Percentiles rank a stretch among this genome's conserved stretches.
Conservation (phyloP, 768 basidiomycete genomes). For the Fomitopsis serialis region DNA sequence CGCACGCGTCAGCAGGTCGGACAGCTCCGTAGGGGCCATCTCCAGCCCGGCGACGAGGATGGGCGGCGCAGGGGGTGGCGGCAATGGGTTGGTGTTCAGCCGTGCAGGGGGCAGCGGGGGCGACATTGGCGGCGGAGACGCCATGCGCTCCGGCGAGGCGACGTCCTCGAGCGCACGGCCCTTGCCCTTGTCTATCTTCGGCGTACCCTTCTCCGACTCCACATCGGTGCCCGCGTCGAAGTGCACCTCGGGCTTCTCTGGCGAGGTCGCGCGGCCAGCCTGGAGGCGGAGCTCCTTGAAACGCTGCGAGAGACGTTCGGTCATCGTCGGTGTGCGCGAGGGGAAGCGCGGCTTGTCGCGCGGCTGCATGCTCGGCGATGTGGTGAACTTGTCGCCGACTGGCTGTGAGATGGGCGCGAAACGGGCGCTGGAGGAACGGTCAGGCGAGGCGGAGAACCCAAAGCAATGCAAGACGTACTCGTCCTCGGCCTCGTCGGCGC, state of each 20-base stretch:
- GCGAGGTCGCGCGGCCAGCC: conserved; percentile 20
- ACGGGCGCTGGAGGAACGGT: conserved; percentile 54
- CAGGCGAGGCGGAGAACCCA: conserved; percentile 7
- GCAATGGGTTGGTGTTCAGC: conserved; percentile 28
- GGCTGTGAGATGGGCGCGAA: conserved; percentile 71
- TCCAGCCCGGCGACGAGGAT: conserved; percentile 75
- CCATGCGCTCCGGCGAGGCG: conserved; percentile 25
- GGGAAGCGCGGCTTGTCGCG: conserved; percentile 36
- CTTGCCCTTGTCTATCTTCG: conserved; percentile 83
- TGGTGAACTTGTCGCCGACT: conserved; percentile 68
- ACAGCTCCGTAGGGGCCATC: conserved; percentile 57
- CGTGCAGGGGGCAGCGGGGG: conserved; percentile 45
- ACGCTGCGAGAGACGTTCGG: conserved; percentile 81
- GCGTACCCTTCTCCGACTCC: conserved; percentile 22
- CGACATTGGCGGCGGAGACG: conserved; percentile 61
- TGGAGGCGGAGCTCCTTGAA: conserved; percentile 75
- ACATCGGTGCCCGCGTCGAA: conserved; percentile 21
- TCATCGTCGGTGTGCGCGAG: conserved; percentile 69
- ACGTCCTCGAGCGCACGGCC: conserved; percentile 51
- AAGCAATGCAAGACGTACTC: conserved; percentile 53
- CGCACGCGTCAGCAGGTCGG: conserved; percentile 66
- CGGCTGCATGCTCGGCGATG: conserved; percentile 66
- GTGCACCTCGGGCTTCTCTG: conserved; percentile 18
- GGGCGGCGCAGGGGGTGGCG: conserved; percentile 41
- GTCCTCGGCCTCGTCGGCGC: conserved; percentile 90